phyloP scores from a whole-genome alignment of 768 basidiomycete species.

The Harrya chromipes region DNA sequence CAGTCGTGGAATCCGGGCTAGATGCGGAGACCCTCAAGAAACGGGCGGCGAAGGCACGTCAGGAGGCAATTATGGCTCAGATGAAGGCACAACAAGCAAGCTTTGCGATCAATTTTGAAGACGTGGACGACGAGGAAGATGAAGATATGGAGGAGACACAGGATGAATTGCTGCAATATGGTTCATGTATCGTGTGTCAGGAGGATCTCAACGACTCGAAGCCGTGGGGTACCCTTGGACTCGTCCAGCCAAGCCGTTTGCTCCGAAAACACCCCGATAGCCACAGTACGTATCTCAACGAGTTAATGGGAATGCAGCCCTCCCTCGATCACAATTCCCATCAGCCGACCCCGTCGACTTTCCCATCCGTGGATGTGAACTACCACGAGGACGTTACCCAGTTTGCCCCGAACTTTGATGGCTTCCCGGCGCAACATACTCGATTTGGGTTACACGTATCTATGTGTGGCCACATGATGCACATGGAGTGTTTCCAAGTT shows the following conservation, averaged over 20 bases:
- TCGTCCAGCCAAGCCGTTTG: slow-evolving; percentile 85
- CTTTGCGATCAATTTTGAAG: slow-evolving; percentile 77
- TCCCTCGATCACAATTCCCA: slow-evolving; percentile 59
- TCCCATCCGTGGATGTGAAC: slow-evolving; percentile 26
- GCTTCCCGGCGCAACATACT: slow-evolving; percentile 65
- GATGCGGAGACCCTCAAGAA: slow-evolving; percentile 73
- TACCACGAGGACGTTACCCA: slow-evolving; percentile 28
- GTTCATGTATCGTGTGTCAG: slow-evolving; percentile 98
- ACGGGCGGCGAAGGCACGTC: slow-evolving; percentile 82
- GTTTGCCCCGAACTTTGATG: slow-evolving; percentile 67
- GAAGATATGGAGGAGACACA: slow-evolving; percentile 44
- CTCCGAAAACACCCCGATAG: slow-evolving; percentile 76
- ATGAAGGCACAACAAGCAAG: slow-evolving; percentile 92
- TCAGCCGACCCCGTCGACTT: slow-evolving; percentile 32
- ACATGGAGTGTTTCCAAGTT: slow-evolving; percentile 88
- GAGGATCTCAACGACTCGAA: slow-evolving; percentile 76
- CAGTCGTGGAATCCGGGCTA: slow-evolving; percentile 33
- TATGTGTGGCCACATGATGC: slow-evolving; percentile 97
- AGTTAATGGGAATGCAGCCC: slow-evolving; percentile 58
- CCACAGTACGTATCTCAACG: slow-evolving; percentile 60
- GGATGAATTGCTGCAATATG: slow-evolving; percentile 57
- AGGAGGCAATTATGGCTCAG: slow-evolving; percentile 91
- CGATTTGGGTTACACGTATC: slow-evolving; percentile 86
- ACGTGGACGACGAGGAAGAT: slow-evolving; percentile 68
- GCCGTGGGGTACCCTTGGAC: slow-evolving; percentile 82